A percentile compares a stretch with the other conserved stretches of the same genome.
phyloP scores from a whole-genome alignment of 768 basidiomycete genomes.

The Tylopilus vinaceipallidus region DNA sequence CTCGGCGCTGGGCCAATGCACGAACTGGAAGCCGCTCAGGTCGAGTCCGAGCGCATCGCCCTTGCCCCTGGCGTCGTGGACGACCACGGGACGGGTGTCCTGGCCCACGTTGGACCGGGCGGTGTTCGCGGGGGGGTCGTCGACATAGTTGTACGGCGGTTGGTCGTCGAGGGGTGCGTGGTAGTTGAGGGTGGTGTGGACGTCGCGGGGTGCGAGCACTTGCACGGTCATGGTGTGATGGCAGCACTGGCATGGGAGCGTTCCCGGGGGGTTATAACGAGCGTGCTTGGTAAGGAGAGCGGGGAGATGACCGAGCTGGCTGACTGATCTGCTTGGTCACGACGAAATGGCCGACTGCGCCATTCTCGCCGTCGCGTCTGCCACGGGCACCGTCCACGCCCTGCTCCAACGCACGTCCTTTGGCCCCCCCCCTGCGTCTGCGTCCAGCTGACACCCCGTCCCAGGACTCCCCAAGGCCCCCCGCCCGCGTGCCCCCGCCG shows the following conservation, averaged over 20 bases:
- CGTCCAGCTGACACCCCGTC: conserved; percentile 17
- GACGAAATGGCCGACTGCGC: conserved; percentile 20
- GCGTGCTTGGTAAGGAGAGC: too few relatives aligned
- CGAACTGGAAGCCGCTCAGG: conserved; percentile 45
- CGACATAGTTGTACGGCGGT: conserved; percentile 35
- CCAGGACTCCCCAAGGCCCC: conserved; percentile 24
- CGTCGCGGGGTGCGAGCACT: conserved; percentile 33
- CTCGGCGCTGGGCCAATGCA: conserved; percentile 32
- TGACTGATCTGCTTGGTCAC: too few relatives aligned
- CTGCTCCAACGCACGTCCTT: conserved; percentile 24
- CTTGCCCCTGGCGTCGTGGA: conserved; percentile 36
- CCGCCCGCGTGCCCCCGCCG: conserved; percentile 14
- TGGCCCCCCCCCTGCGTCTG: too few relatives aligned
- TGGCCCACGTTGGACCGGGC: conserved; percentile 32
- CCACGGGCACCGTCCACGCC: conserved; percentile 14
- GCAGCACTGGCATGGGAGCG: too few relatives aligned
- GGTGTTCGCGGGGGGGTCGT: conserved; percentile 26
- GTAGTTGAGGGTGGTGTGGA: conserved; percentile 40
- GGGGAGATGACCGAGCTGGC: too few relatives aligned
- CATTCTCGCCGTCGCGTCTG: conserved; percentile 27
- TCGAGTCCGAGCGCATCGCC: conserved; percentile 33
- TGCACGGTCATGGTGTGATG: conserved; percentile 16
- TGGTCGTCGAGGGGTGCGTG: conserved; percentile 27
- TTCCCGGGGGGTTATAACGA: too few relatives aligned
- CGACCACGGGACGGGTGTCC: conserved; percentile 15